Evolutionary conservation across 2,329 filamentous ascomycete genomes (phyloP).

Genomic region (Periconia digitata): DNA sequence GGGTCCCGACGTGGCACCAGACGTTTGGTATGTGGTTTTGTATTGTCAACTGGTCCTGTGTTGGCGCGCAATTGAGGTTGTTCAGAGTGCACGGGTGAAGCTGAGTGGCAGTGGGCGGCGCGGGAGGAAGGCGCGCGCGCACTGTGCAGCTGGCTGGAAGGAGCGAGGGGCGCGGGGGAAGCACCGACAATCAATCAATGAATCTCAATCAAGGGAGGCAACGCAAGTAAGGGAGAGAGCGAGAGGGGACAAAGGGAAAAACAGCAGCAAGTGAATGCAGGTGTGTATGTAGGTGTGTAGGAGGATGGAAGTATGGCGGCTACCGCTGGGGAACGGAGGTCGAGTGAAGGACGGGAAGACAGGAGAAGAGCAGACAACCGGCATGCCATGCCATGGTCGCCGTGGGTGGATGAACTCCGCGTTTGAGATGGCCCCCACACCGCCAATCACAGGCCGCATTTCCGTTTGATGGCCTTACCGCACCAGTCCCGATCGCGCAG

Average conservation of each 20-base stretch:
- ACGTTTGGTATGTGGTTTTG: neutral
- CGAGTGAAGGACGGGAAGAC: slow-evolving; percentile 23
- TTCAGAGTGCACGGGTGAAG: slow-evolving; percentile 2
- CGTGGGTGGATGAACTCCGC: slow-evolving; percentile 10
- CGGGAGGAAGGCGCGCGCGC: neutral
- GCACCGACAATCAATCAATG: too few relatives aligned
- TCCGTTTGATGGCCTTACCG: slow-evolving; percentile 15
- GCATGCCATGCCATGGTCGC: slow-evolving; percentile 4
- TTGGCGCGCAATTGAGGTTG: too few relatives aligned
- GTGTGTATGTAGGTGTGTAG: neutral
- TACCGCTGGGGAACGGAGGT: slow-evolving; percentile 7
- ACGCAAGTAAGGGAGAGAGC: too few relatives aligned
- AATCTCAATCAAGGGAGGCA: neutral
- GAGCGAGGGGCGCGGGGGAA: neutral
- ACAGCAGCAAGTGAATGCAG: neutral
- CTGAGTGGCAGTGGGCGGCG: neutral
- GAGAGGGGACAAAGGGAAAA: neutral
- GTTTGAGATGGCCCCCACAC: slow-evolving; percentile 7
- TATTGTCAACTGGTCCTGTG: slow-evolving; percentile 1
- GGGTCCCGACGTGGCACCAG: too few relatives aligned
- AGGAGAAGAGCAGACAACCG: slow-evolving; percentile 14
- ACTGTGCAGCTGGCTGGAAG: neutral
- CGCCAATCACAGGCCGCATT: slow-evolving; percentile 16
- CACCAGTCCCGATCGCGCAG: slow-evolving; percentile 22
- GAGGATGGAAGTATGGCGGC: neutral